Base-by-base conservation (phyloP, 371 early-diverging fungal genomes). In the Syncephalastrum racemosum region DNA sequence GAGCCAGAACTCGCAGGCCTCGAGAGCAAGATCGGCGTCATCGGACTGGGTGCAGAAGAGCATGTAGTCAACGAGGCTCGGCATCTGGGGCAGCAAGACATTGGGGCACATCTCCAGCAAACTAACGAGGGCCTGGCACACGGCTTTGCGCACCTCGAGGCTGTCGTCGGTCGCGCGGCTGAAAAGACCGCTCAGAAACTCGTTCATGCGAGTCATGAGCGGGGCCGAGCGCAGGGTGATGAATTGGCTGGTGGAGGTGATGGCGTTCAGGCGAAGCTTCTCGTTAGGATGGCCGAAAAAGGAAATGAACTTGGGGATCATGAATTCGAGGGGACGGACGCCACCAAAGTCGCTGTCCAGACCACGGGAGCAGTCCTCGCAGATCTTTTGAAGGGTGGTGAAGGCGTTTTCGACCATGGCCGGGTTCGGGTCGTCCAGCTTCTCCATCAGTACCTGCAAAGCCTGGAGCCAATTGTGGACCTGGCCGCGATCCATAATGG, bases 1-100 rank as follows among this genome's bases (percentile, higher is more conserved):
- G 25, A 96, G 73, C 97, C 97, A 98, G 72, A 98, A 97, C 71
- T 98, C 98, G 73, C 94, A 93, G 8, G 97, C 96, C 72, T 97
- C 97, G 56, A 95, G 75, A 16, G 97, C 96, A 27, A 97, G 85
- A 41, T 80, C 72, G 22, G 86, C 76, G 49, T 95, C 94, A 25
- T 89, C 87, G 50, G 84, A 87, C 67, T 87, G 85, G 18, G 92
- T 95, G 58, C 89, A 90, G 67, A 83, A 85, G n/a, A 98, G 81
- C 93, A 98, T 96, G 74, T 94, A 98, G 56, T 90, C 83, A 45
- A 93, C 89, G 27, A 97, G 80, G 63, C 86, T 84, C 58, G 85
- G 82, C 69, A 97, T 82, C 59, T 94, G 88, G 19, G 93, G 91
- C 57, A 90, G 68, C 19, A 98, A 77, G 54, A 82, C 86, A 49